A percentile compares a stretch with the other conserved stretches of the same genome.
phyloP scores from a whole-genome alignment of 1,284 basidiomycete genomes.

The Fomes fomentarius region DNA sequence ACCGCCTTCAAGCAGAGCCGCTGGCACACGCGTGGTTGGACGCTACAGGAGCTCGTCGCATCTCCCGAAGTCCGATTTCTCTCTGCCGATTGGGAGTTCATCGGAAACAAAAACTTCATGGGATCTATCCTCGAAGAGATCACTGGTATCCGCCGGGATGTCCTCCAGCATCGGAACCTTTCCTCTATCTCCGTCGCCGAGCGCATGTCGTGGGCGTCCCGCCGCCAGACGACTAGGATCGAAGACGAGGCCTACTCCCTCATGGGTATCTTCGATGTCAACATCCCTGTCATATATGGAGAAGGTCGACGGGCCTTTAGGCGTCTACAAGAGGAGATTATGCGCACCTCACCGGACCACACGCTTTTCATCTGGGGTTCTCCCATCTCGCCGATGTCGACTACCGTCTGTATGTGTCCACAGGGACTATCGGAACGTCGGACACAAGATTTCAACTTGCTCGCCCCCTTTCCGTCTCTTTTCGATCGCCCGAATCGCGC shows the following conservation, averaged over 20 bases:
- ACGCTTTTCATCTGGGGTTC: too few species aligned
- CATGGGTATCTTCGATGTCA: neutral
- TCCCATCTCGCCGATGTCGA: too few species aligned
- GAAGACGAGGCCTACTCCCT: slow-evolving; percentile 2
- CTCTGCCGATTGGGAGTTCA: neutral
- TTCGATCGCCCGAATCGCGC: too few species aligned
- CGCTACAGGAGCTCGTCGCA: slow-evolving; percentile 1
- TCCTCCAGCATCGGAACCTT: neutral
- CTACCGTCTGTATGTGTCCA: too few species aligned
- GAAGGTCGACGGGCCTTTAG: neutral
- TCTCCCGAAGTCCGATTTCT: neutral
- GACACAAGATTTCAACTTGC: too few species aligned
- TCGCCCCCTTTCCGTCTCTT: too few species aligned
- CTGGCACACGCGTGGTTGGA: neutral
- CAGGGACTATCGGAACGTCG: too few species aligned
- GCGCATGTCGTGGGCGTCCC: neutral
- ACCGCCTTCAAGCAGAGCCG: neutral
- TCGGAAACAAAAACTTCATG: neutral
- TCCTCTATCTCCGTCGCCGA: neutral
- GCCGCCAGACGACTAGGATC: neutral
- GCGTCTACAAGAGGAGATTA: neutral
- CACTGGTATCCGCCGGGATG: neutral
- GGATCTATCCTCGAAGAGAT: neutral
- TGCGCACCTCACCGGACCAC: too few species aligned
- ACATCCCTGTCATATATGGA: neutral